Base-by-base conservation (phyloP, 768 basidiomycete genomes). In the Xanthoconium stramineum region DNA sequence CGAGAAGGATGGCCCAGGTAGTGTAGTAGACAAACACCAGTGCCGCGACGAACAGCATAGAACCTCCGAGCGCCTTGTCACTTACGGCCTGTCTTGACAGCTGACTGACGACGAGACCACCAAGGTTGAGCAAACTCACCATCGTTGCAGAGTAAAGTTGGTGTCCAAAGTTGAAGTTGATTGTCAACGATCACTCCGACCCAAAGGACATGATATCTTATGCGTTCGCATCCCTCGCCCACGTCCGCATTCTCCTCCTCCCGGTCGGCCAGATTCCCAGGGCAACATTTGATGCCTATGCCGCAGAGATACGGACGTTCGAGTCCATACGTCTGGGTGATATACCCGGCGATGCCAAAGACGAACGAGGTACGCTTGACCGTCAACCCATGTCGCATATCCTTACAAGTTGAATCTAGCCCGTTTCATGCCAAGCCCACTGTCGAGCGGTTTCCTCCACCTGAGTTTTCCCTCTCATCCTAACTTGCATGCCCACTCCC, bases 1-100 rank as follows among this genome's bases (percentile, higher is more conserved):
- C 94, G 52, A 95, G 80, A 49, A 98, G 75, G 52, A 97, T 80
- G 14, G 94, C 86, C 95, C 95, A 98, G 29, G 81, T 78, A 2
- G 95, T 94, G 72, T 98, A 98, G 71, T 98, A 98, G 11, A 81
- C 75, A 75, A 96, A 96, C 37, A 90, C 82, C 43, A 84, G 70
- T 7, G 83, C 80, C 35, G 92, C 91, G 58, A 82, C 78, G 59
- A 90, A 76, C 67, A 97, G 82, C 89, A 96, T 91, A 42, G 76
- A 63, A 32, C 86, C 83, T 49, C 94, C 94, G 11, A 94, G 73
- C 42, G 79, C 75, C 76, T 90, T 94, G 74, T 97, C 94, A 61
- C 86, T 89, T 61, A 81, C 69, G 39, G 83, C 86, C 94, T 96
- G 56, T 35, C 33, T 47, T 15, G 50, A 60, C 56, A 43, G 50